Percentiles rank a stretch among this genome's conserved stretches.
Evolutionary conservation across 2,329 filamentous ascomycete species (phyloP).

Genomic region (Periconia sp.): DNA sequence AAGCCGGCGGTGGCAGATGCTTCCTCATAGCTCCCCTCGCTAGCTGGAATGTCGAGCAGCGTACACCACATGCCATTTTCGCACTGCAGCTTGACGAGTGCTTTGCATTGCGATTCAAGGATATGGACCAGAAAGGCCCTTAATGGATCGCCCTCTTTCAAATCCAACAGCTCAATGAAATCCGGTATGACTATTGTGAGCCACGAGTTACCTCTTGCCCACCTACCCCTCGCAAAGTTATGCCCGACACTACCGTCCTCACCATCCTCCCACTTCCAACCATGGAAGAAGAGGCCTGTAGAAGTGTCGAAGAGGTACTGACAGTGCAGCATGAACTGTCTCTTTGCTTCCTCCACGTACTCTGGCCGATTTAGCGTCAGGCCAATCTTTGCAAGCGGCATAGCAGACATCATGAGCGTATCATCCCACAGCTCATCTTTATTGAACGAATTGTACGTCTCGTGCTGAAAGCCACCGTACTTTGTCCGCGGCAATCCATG

Average conservation of each 20-base stretch:
- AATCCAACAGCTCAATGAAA: slow-evolving; percentile 74
- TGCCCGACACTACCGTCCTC: slow-evolving; percentile 57
- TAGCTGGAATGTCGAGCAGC: slow-evolving; percentile 69
- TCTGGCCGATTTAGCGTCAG: slow-evolving; percentile 71
- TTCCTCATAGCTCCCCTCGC: slow-evolving; percentile 75
- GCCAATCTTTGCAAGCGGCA: slow-evolving; percentile 81
- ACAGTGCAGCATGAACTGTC: slow-evolving; percentile 77
- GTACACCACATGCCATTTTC: slow-evolving; percentile 75
- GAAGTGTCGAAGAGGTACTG: slow-evolving; percentile 77
- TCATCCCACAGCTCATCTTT: slow-evolving; percentile 83
- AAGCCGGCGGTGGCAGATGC: slow-evolving; percentile 81
- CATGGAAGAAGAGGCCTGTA: slow-evolving; percentile 79
- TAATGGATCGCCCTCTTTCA: slow-evolving; percentile 66
- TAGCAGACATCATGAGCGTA: slow-evolving; percentile 86
- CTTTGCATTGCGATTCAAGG: slow-evolving; percentile 71
- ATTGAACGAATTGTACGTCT: slow-evolving; percentile 75
- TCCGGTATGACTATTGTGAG: slow-evolving; percentile 84
- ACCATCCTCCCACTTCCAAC: slow-evolving; percentile 76
- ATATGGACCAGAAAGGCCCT: slow-evolving; percentile 66
- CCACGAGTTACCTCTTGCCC: slow-evolving; percentile 73
- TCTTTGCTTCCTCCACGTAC: slow-evolving; percentile 79
- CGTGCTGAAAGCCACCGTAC: slow-evolving; percentile 76
- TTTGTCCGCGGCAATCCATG: slow-evolving; percentile 74
- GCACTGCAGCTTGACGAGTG: slow-evolving; percentile 66
- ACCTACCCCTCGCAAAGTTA: slow-evolving; percentile 62